These are phyloP conservation scores for Penicillium canescens DNA, from an alignment of 495 filamentous ascomycete genomes.

Conservation along the genomic window DNA sequence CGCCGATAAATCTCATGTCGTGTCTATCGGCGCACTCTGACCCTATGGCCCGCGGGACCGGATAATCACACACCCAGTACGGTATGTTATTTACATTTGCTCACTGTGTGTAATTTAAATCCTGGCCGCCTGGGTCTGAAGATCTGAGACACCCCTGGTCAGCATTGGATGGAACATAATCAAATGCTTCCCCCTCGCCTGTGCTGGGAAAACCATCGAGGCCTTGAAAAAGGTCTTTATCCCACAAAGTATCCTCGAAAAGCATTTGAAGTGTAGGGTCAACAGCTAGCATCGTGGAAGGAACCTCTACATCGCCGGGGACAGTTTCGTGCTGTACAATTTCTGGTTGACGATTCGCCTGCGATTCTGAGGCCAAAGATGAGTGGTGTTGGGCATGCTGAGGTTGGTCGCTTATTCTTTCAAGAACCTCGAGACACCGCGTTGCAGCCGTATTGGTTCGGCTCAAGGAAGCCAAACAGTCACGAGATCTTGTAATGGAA, in stretches of 20 bases:
- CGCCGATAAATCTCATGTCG: too few species aligned
- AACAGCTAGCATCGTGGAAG: conserved; percentile 5
- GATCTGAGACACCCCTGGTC: background rate
- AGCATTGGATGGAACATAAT: conserved; percentile 9
- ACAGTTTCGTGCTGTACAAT: background rate
- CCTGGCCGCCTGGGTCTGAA: background rate
- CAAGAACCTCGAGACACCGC: conserved; percentile 17
- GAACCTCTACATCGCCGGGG: background rate
- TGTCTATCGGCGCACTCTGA: too few species aligned
- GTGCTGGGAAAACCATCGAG: conserved; percentile 20
- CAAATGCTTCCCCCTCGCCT: conserved; percentile 14
- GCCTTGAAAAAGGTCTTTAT: conserved; percentile 18
- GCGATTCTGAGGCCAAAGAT: background rate
- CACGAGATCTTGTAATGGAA: conserved; percentile 17
- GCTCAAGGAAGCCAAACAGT: conserved; percentile 14
- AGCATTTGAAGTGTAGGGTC: conserved; percentile 23
- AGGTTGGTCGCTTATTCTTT: conserved; percentile 12
- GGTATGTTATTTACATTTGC: too few species aligned
- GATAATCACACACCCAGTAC: too few species aligned
- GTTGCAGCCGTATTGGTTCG: conserved; percentile 12
- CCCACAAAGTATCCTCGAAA: conserved; percentile 18
- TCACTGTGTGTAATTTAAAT: too few species aligned
- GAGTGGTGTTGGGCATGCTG: background rate
- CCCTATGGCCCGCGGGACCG: too few species aligned
- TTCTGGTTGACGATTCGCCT: background rate